Conservation (phyloP, 352 stramenopile species). For the Pilasporangium apinafurcum region DNA sequence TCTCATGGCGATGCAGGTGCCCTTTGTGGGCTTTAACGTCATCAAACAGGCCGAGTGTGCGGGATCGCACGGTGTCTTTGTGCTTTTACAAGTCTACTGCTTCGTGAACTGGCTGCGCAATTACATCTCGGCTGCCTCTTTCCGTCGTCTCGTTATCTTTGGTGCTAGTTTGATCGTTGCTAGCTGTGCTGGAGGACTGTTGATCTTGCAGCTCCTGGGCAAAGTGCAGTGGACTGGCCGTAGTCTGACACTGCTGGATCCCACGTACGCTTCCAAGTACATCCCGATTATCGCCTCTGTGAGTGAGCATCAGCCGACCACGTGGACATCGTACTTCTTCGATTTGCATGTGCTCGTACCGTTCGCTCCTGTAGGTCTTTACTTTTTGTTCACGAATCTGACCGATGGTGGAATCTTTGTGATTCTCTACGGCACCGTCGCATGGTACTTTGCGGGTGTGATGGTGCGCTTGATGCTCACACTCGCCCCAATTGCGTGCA, state of each 20-base stretch:
- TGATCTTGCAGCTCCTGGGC: conserved; percentile 79
- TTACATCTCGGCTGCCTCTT: conserved; percentile 66
- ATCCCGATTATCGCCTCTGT: conserved; percentile 94
- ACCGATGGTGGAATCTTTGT: conserved; percentile 90
- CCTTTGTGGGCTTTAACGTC: conserved; percentile 97
- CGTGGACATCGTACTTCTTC: conserved; percentile 93
- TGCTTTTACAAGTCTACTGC: conserved; percentile 84
- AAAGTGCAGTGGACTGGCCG: conserved; percentile 88
- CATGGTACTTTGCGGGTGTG: conserved; percentile 91
- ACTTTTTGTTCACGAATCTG: conserved; percentile 87
- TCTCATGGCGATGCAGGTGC: conserved; percentile 95
- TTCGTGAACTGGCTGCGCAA: conserved; percentile 73
- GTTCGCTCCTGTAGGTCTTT: conserved; percentile 88
- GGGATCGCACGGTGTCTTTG: conserved; percentile 90
- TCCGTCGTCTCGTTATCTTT: conserved; percentile 69
- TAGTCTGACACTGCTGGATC: conserved; percentile 87
- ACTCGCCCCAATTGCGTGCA: conserved; percentile 89
- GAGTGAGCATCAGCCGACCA: conserved; percentile 92
- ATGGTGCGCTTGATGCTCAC: conserved; percentile 93
- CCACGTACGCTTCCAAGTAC: conserved; percentile 91
- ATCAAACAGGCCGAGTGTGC: conserved; percentile 87
- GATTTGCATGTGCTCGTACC: conserved; percentile 89
- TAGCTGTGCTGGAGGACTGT: conserved; percentile 37
- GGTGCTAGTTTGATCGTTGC: conserved; percentile 53
- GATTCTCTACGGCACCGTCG: conserved; percentile 90